Base-by-base conservation (phyloP, 441 rosid genomes). In the Pelargonium fulgidum region DNA sequence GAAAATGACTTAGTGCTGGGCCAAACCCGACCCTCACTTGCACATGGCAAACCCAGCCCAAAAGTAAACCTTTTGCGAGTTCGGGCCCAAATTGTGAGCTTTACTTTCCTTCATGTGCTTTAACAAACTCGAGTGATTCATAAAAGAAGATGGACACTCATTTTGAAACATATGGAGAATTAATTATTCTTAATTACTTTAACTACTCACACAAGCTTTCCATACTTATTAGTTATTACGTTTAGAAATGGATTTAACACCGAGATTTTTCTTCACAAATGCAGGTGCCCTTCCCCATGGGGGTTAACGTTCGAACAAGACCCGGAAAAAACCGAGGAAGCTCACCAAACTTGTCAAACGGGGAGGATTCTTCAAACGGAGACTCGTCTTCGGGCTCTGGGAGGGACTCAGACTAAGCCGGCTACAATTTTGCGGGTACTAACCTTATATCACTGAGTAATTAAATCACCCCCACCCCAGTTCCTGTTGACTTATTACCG, bases 261-360 rank as follows among this genome's bases (percentile, higher is more conserved):
- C 44, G 39, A 4, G 9, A n/a, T 29, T 56, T 39, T 3, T 73
- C 61, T 67, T 42, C n/a, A 54, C 36, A 20, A 65, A 16, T 65
- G 63, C 75, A 86, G 93, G 83, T 88, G 16, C 91, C 93, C 9
- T 88, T 86, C 67, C 91, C 93, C 13, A 75, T 81, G 80, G 91
- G 91, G 56, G 81, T 74, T 42, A 83, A 78, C 42, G 75, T 82
- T 70, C 85, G 89, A 77, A 79, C 78, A 19, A 80, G 88, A 73
- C 81, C 80, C 1, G 86, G 82, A 59, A 86, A 82, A 71, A 69
- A 80, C 70, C 78, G 72, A 66, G 81, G 78, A 73, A 70, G 71
- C 71, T 48, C 68, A 1, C 70, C 72, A 13, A 65, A 69, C 68
- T 63, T 68, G 65, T 66, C 66, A 17, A 78, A 75, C 4, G 73